Base-by-base conservation (phyloP, 768 basidiomycete genomes). In the Macrolepiota albuminosa region DNA sequence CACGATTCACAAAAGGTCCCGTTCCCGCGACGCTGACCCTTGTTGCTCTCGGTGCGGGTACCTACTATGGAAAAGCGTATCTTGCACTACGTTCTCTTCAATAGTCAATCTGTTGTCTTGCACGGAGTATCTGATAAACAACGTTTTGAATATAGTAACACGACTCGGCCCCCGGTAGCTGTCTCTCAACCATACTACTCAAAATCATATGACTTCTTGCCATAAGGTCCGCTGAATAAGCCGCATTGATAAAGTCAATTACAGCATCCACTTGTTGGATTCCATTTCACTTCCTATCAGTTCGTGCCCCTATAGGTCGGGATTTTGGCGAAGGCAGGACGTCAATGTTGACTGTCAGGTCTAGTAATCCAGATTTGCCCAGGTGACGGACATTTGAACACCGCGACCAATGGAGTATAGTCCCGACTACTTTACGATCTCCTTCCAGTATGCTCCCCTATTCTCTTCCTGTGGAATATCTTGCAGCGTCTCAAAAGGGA, bases 1-100 rank as follows among this genome's bases (percentile, higher is more conserved):
- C 91, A 6, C 84, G 91, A 46, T 74, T 83, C 43, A 70, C 80
- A 11, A 92, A 91, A 70, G 89, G 89, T 3, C 91, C 91, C 1
- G 80, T 93, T 0, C 91, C 91, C 6, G 75, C 77, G 6, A 67
- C 84, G 31, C 75, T 93, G 37, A 79, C 89, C 10, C 70, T 82
- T 24, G 84, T 88, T 6, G 84, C 88, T 11, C 78, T 86, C 2
- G 73, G 76, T 29, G 73, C 87, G 8, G 86, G 84, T 5, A 61
- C 78, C 46, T 93, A 93, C 72, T 93, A 92, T 65, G 87, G 86
- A 58, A 82, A 76, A 62, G 84, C 79, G 0, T 66, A 84, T 58
- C 83, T 83, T 67, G 74, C 72, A 51, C 67, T 78, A 63, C 71
- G 72, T 68, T 73, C 72, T 56, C 66, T 78, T 64, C 70, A 71